phyloP scores from a whole-genome alignment of 768 basidiomycete genomes.

The Lentinula aciculospora region DNA sequence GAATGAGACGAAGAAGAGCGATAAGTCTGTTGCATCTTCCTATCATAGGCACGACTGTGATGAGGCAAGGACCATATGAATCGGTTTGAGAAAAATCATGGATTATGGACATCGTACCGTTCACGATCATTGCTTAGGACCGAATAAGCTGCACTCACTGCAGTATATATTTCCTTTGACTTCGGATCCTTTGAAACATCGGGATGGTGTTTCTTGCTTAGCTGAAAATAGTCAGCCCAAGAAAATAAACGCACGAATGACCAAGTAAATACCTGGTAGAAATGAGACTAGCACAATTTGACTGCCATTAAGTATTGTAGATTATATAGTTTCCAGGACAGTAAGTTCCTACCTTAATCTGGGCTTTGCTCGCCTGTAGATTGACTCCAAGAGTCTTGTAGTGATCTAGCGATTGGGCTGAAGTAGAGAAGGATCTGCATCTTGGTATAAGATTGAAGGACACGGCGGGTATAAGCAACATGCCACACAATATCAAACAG shows the following conservation, averaged over 20 bases:
- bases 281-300: conserved; percentile 26
- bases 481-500: background rate
- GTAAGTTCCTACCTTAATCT: conserved; percentile 30
- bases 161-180: conserved; percentile 31
- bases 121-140: conserved; percentile 39
- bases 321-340: background rate
- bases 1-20: conserved; percentile 11
- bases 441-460: background rate
- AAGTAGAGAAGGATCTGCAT: conserved; percentile 18
- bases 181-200: conserved; percentile 38
- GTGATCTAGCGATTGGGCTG: conserved; percentile 21
- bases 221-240: conserved; percentile 8
- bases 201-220: conserved; percentile 41
- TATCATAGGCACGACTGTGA: conserved; percentile 38
- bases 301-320: background rate
- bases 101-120: conserved; percentile 20
- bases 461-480: background rate
- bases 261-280: conserved; percentile 29
- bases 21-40: conserved; percentile 24
- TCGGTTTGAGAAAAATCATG: background rate
- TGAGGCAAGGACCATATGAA: background rate
- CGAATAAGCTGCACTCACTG: conserved; percentile 39
- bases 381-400: conserved; percentile 36
- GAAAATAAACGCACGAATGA: background rate
- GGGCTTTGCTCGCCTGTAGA: conserved; percentile 31